Conservation (phyloP, 441 rosid genomes). For the Eruca vesicaria region DNA sequence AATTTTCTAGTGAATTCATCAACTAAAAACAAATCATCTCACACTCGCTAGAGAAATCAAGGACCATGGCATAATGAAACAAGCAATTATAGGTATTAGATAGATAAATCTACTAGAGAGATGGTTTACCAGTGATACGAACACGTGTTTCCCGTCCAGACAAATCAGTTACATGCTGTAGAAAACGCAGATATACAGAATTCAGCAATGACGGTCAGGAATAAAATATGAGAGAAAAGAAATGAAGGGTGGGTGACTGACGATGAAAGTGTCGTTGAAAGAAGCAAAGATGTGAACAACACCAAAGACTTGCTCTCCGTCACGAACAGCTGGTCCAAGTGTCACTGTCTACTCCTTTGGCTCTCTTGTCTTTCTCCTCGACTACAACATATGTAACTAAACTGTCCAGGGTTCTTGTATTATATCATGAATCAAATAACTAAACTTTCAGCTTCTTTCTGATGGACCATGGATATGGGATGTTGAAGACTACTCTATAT, state of each 20-base stretch:
- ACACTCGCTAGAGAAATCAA: too few relatives aligned
- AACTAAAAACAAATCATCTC: too few relatives aligned
- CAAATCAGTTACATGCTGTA: conserved; percentile 74
- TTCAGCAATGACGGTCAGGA: too few relatives aligned
- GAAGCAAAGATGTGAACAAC: conserved; percentile 35
- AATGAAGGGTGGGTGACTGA: conserved; percentile 20
- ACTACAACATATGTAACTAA: too few relatives aligned
- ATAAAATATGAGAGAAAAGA: background rate
- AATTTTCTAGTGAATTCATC: too few relatives aligned
- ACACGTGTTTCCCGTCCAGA: conserved; percentile 74
- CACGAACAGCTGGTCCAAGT: conserved; percentile 66
- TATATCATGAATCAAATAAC: too few relatives aligned
- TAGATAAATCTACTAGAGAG: too few relatives aligned
- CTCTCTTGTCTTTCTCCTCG: conserved; percentile 63
- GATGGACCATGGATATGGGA: too few relatives aligned
- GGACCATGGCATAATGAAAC: background rate
- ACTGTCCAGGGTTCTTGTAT: too few relatives aligned
- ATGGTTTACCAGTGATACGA: conserved; percentile 56
- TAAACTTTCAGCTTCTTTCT: too few relatives aligned
- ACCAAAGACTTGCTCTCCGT: conserved; percentile 47
- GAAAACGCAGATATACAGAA: too few relatives aligned
- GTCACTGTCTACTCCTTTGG: conserved; percentile 77
- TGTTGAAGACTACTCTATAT: too few relatives aligned
- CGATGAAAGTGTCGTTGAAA: conserved; percentile 55
- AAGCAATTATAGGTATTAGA: background rate